Percentiles rank a stretch among this genome's conserved stretches.
Conservation (phyloP, 1,139 yeast genomes). For the Saccharomyces hybrid region DNA sequence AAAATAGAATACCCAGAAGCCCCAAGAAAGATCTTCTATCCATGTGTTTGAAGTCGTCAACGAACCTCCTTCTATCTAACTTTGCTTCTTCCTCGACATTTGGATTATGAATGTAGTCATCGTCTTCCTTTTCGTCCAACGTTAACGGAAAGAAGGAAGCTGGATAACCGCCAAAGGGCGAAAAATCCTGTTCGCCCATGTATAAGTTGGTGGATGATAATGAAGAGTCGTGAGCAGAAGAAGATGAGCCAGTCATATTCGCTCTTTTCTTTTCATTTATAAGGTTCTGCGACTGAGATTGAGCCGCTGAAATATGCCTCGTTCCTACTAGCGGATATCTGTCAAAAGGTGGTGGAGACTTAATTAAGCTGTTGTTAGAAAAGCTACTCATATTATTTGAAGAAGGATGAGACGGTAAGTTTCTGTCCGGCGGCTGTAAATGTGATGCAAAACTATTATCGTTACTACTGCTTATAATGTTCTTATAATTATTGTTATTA, state of each 20-base stretch:
- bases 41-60: slow-evolving; percentile 51
- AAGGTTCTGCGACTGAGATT: slow-evolving; percentile 4
- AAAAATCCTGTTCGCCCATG: slow-evolving; percentile 42
- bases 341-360: slow-evolving; percentile 45
- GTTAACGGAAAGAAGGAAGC: slow-evolving; percentile 78
- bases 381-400: slow-evolving; percentile 13
- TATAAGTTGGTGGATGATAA: slow-evolving; percentile 29
- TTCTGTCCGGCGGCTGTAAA: background rate
- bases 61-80: slow-evolving; percentile 56
- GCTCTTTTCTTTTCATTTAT: slow-evolving; percentile 12
- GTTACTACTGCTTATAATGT: background rate
- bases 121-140: slow-evolving; percentile 85
- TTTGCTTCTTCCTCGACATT: slow-evolving; percentile 84
- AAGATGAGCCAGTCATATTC: background rate
- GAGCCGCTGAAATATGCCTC: slow-evolving; percentile 38
- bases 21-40: slow-evolving; percentile 54
- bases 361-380: slow-evolving; percentile 17
- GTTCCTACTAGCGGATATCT: slow-evolving; percentile 49
- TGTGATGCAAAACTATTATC: background rate
- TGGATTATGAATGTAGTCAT: slow-evolving; percentile 87
- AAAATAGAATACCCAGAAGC: slow-evolving; percentile 46
- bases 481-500: background rate
- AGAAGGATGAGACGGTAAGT: slow-evolving; percentile 9
- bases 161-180: slow-evolving; percentile 94
- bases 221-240: slow-evolving; percentile 13